Base-by-base conservation (phyloP, 495 filamentous ascomycete species). In the Tuber magnatum region DNA sequence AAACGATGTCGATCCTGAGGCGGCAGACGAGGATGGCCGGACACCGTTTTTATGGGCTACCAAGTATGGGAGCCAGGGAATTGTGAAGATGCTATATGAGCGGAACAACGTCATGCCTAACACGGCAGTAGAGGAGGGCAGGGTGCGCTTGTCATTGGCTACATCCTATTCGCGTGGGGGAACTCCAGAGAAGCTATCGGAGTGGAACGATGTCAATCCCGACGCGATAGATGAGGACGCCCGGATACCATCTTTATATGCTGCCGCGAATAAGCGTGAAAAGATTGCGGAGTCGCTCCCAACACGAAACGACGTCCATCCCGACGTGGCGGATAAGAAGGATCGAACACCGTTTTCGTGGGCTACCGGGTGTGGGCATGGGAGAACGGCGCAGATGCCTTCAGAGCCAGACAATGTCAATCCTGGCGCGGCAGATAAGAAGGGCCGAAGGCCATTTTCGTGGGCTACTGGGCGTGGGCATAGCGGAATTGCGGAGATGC, bases 181-280 rank as follows among this genome's bases (percentile, higher is more conserved):
- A 18, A 77, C 81, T 0, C 78, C 82, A 42, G 68, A 70, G 61
- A 68, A 82, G 14, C 73, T 85, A 8, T 71, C 83, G 35, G 72
- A 71, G 9, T 56, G 68, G 28, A 44, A 74, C 43, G 79, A 72
- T 48, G 65, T 77, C 20, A 42, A 74, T 28, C 69, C 51, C 8
- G 70, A 80, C 39, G 39, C 44, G 38, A 77, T 40, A 40, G 78
- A 85, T 24, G 56, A 28, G 35, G 12, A 77, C 70, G 76, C 78
- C 38, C 80, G 81, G 44, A 84, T 81, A 10, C 83, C 85, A 51
- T 79, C 86, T 65, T 83, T 71, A 40, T 40, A 7, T 77, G 85
- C 84, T 38, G 82, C 84, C 38, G 77, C 73, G 71, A 75, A 75
- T 32, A 85, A 84, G 16, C 81, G 86, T 75, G 77, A 82, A 46